Evolutionary conservation across 208 protist genomes (phyloP), one percentile per base, ranked within the genome.

Genomic region (Trypanosoma platydactyli): DNA sequence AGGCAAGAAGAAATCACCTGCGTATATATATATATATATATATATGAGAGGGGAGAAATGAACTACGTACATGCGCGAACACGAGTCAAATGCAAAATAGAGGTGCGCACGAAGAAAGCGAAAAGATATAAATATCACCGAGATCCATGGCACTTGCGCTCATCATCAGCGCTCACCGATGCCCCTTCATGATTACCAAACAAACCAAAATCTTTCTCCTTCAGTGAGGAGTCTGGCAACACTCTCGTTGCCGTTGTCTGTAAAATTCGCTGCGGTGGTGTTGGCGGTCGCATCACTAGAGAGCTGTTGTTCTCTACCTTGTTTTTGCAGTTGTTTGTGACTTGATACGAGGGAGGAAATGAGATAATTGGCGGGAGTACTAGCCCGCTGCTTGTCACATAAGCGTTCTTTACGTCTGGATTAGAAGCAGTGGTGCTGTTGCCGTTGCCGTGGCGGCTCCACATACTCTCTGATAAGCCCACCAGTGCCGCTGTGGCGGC

Each of bases 401-500:
- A 20, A 20, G 1, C 1, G 3, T 5, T 20, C 30, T 2, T 20
- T n/a, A n/a, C 4, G 1, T 63, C 45, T 7, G 0, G 3, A 30
- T 12, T 29, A 13, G 33, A 46, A 45, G 3, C 18, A 29, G 18
- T 11, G 50, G 6, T 9, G 18, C 44, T 29, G 24, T 48, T 46
- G 22, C 27, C 51, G 27, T 41, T 45, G 38, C 46, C 24, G 3
- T 42, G 27, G 25, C 54, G 25, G 18, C 52, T 68, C 76, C 76
- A 81, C 58, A 81, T 46, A 46, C 33, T 76, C 48, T 81, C 76
- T 25, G 48, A 62, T 13, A 70, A 69, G 3, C 44, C 64, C 20
- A 77, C 62, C 24, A 77, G 59, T 24, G 65, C 76, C 6, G 27
- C 51, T 2, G 51, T 59, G 20, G 57, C 55, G 6, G 62, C 45